Evolutionary conservation across 23 red algal genomes (phyloP), one percentile per base, ranked within the genome.

Genomic region (Gracilaria caudata): DNA sequence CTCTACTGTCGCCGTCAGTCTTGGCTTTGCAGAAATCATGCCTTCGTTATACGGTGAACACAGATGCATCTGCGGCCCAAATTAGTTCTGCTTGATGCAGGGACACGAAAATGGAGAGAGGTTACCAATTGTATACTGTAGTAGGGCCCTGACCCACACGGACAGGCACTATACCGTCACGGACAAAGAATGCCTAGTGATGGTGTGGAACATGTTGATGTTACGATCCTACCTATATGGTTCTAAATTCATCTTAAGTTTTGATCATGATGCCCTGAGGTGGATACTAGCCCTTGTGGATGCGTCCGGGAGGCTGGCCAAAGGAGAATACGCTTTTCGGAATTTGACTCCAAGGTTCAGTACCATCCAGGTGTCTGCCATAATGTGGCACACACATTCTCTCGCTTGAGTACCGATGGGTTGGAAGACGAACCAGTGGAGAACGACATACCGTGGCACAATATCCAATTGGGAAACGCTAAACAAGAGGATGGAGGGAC

Each of bases 301-400:
- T 34, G 35, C 64, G 7, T 57, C 68, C 23, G 57, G 68, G 7
- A 29, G 65, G 53, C 39, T 87, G 7, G 71, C 83, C 25, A 0
- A 21, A 34, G 83, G 65, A 29, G 64, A 14, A 25, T 87, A 14
- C 30, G 65, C 12, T 39, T 87, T 14, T 30, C 40, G 20, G 83
- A 87, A 0, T 73, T 61, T 63, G 34, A 87, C 11, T 87, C 74
- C 59, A 41, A 87, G n/a, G 46, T 87, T 9, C 11, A 87, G 35
- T 77, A 87, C 0, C 43, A 35, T 7, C 83, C 65, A 21, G 57
- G 46, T 45, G n/a, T 76, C 49, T 63, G 75, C 14, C 83, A 75
- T 30, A 29, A 75, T 16, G 38, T 74, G 12, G 79, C 79, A n/a
- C 21, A 82, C 23, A 11, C n/a, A n/a, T n/a, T n/a, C n/a, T n/a